Evolutionary conservation across 202 grass and related monocot genomes (phyloP).

Genomic region (Eragrostis tef): DNA sequence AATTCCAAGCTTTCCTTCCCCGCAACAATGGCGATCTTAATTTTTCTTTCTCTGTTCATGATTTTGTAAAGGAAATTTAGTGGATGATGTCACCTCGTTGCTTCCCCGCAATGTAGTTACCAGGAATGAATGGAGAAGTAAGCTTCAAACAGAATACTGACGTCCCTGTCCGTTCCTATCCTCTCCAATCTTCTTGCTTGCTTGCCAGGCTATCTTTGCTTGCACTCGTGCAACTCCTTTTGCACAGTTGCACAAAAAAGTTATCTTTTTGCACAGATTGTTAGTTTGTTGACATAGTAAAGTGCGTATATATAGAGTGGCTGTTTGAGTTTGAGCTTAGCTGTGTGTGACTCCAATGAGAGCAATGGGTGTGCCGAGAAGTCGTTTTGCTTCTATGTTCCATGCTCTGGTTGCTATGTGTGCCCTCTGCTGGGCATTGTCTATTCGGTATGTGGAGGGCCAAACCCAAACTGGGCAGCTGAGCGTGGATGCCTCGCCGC

Average conservation of each 20-base stretch:
- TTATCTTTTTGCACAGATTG: not conserved
- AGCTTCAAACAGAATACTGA: slow-evolving; percentile 62
- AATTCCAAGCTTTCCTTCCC: not conserved
- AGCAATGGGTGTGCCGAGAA: slow-evolving; percentile 48
- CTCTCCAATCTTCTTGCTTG: not conserved
- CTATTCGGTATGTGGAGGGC: slow-evolving; percentile 21
- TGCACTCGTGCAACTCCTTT: slow-evolving; percentile 52
- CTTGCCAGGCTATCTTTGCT: slow-evolving; percentile 48
- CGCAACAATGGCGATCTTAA: not conserved
- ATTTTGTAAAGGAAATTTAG: not conserved
- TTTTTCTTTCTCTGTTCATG: not conserved
- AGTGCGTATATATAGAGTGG: slow-evolving; percentile 23
- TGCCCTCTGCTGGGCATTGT: slow-evolving; percentile 32
- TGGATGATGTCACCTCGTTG: slow-evolving; percentile 17
- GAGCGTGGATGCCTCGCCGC: slow-evolving; percentile 60
- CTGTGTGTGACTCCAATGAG: not conserved
- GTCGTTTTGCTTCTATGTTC: slow-evolving; percentile 11
- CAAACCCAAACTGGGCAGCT: slow-evolving; percentile 60
- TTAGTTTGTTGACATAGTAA: too few relatives aligned
- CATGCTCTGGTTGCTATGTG: slow-evolving; percentile 23
- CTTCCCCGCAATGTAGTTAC: slow-evolving; percentile 42
- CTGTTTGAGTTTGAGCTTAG: slow-evolving; percentile 1
- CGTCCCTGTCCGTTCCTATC: slow-evolving; percentile 44
- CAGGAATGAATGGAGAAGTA: slow-evolving; percentile 37
- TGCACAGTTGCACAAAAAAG: not conserved